Evolutionary conservation across 805 yeast species (phyloP).

Genomic region (Ogataea methanolica): DNA sequence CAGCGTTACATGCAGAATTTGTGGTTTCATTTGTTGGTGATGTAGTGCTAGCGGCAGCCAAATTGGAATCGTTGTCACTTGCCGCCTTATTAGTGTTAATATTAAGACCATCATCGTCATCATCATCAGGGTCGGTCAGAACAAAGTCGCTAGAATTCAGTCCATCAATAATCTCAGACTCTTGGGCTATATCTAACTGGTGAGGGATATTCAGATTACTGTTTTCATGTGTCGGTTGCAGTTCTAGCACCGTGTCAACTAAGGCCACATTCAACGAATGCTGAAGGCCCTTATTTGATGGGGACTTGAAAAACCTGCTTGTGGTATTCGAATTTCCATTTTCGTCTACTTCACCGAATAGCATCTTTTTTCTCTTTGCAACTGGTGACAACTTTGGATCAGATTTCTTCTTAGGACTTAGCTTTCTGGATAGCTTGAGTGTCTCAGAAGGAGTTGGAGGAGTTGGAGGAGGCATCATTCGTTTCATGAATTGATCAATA

Average conservation of each 20-base stretch:
- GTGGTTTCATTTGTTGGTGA: not conserved
- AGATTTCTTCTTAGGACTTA: not conserved
- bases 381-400: slow-evolving; percentile 16
- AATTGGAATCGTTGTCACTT: no score
- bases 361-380: slow-evolving; percentile 23
- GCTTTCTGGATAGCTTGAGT: not conserved
- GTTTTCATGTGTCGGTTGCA: no score
- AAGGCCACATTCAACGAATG: not conserved
- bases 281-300: not conserved
- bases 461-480: slow-evolving; percentile 1
- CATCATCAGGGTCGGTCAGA: slow-evolving; percentile 25
- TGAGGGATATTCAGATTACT: not conserved
- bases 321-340: not conserved
- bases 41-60: no score
- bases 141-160: slow-evolving; percentile 27
- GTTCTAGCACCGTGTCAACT: no score
- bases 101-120: not conserved
- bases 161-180: not conserved
- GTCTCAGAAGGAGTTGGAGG: not conserved
- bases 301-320: slow-evolving; percentile 16
- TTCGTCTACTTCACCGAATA: slow-evolving; percentile 13
- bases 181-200: not conserved
- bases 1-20: not conserved
- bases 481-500: slow-evolving; percentile 19
- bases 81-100: not conserved